These are phyloP conservation scores for Pleomassaria siparia DNA, from an alignment of 2,329 filamentous ascomycete species.

Conservation along the genomic window DNA sequence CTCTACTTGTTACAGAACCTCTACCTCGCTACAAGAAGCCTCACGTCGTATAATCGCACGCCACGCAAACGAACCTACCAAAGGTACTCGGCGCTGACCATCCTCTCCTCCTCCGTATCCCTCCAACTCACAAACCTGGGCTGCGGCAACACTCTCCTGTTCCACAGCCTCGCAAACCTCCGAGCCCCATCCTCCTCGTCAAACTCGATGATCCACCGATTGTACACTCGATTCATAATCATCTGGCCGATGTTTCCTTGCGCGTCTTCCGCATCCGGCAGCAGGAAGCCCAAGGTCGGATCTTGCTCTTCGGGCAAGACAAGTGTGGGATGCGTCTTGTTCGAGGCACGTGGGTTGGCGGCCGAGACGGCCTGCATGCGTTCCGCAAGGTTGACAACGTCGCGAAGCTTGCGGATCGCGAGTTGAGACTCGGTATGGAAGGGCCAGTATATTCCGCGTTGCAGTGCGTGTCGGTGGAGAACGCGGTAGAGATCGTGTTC, in stretches of 20 bases:
- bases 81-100: conserved; percentile 51
- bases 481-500: conserved; percentile 30
- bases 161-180: conserved; percentile 56
- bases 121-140: conserved; percentile 23
- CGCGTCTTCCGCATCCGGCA: background rate
- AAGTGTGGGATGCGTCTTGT: background rate
- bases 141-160: conserved; percentile 49
- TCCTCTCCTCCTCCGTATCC: conserved; percentile 40
- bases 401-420: conserved; percentile 29
- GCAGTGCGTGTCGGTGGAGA: conserved; percentile 32
- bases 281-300: background rate
- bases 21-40: too few species aligned
- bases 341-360: conserved; percentile 20
- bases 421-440: conserved; percentile 23
- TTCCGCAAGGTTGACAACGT: conserved; percentile 29
- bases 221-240: conserved; percentile 41
- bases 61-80: conserved; percentile 42
- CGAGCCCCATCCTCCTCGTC: conserved; percentile 56
- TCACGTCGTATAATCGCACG: too few species aligned
- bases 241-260: conserved; percentile 22
- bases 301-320: background rate
- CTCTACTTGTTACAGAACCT: too few species aligned
- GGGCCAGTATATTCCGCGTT: conserved; percentile 37
- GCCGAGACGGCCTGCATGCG: conserved; percentile 20
- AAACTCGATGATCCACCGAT: conserved; percentile 59